Conservation (phyloP, 129 eudicot genomes). For the Rutidosis leptorrhynchoides region DNA sequence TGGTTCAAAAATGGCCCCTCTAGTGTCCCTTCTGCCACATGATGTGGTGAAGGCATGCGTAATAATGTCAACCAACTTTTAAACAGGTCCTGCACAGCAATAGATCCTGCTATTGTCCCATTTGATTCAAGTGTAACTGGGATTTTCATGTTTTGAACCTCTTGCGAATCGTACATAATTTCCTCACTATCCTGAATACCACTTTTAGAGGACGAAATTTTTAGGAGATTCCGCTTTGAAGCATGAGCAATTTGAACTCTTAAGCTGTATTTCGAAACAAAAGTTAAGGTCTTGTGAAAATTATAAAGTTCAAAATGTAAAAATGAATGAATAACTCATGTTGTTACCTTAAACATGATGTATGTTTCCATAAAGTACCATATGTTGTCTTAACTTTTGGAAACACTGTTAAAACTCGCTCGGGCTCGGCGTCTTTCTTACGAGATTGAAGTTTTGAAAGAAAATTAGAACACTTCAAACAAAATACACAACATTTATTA, state of each 20-base stretch:
- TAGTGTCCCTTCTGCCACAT: neutral
- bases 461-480: neutral
- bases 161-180: neutral
- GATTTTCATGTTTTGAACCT: neutral
- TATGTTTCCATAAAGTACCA: neutral
- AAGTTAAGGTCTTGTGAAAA: neutral
- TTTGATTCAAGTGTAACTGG: slow-evolving; percentile 3
- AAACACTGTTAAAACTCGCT: slow-evolving; percentile 3
- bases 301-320: neutral
- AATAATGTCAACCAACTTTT: slow-evolving; percentile 18
- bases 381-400: neutral
- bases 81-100: slow-evolving; percentile 4
- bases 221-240: neutral
- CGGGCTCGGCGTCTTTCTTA: neutral
- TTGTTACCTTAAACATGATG: slow-evolving; percentile 8
- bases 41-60: slow-evolving; percentile 14
- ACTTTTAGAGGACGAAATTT: neutral
- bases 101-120: slow-evolving; percentile 15
- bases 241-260: neutral
- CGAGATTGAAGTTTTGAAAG: neutral
- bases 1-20: slow-evolving; percentile 15
- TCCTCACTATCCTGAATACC: slow-evolving; percentile 10
- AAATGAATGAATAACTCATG: neutral
- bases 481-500: neutral
- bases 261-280: neutral